Evolutionary conservation across 441 rosid species (phyloP), one percentile per base, ranked within the genome.

Genomic region (Flueggea neowawraea): DNA sequence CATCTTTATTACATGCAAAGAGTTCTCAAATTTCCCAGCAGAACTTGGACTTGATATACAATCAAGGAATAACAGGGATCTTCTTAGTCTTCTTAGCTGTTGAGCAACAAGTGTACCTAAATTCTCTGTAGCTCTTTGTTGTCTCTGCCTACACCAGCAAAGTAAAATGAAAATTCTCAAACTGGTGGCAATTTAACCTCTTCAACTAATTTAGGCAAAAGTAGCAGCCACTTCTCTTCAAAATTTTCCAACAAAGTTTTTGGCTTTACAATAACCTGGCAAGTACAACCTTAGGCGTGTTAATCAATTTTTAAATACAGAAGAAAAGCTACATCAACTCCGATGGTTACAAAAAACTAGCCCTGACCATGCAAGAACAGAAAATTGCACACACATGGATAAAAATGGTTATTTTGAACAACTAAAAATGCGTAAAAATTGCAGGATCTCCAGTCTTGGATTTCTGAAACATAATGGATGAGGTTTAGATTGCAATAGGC

Each of bases 131-230:
- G n/a, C n/a, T n/a, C n/a, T n/a, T n/a, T n/a, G n/a, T n/a, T n/a
- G n/a, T n/a, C n/a, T n/a, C n/a, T n/a, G n/a, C n/a, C n/a, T n/a
- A n/a, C n/a, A 33, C 39, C 39, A 33, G 39, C n/a, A n/a, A n/a
- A n/a, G n/a, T n/a, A n/a, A n/a, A n/a, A n/a, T n/a, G n/a, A n/a
- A n/a, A n/a, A n/a, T n/a, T n/a, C n/a, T n/a, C n/a, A n/a, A n/a
- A n/a, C 39, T 33, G 39, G 39, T 33, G 11, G 49, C 14, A 16
- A 15, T 13, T 22, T 49, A 58, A 74, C 78, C 78, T 92, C 98
- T 80, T 95, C 92, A 0, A 76, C 80, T 70, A 92, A 92, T 87
- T 86, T 90, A 31, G 99, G 96, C 76, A 92, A 81, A 69, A 95
- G 78, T 54, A 62, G 86, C 57, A 87, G 83, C 99, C 99, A 95